phyloP scores from a whole-genome alignment of 345 rosid species.

The Physaria fendleri region DNA sequence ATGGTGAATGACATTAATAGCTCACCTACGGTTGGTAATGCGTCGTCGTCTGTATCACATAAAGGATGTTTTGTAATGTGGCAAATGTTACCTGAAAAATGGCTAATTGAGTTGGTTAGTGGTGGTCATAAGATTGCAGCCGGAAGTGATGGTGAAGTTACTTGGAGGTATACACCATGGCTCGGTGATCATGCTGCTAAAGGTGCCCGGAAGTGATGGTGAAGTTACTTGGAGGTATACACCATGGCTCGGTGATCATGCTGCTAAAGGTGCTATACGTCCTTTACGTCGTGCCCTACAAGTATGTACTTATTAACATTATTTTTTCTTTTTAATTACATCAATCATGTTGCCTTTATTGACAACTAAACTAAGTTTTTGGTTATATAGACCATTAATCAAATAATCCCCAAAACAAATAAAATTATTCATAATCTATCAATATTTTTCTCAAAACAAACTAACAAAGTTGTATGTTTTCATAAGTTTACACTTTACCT shows the following conservation, averaged over 20 bases:
- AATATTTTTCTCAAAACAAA: no score
- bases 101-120: constrained; percentile 82
- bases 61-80: constrained; percentile 98
- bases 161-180: constrained; percentile 99
- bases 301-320: constrained; percentile 39
- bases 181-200: constrained; percentile 79
- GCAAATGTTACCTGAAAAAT: constrained; percentile 92
- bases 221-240: constrained; percentile 88
- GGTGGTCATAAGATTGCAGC: constrained; percentile 78
- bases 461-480: no score
- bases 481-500: no score
- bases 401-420: neutral
- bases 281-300: constrained; percentile 91
- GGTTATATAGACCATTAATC: neutral
- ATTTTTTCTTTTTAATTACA: neutral
- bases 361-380: neutral
- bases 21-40: constrained; percentile 23
- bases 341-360: neutral
- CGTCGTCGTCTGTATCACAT: constrained; percentile 34
- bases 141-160: constrained; percentile 74
- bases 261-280: constrained; percentile 80
- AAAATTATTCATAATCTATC: neutral
- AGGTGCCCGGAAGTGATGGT: constrained; percentile 87
- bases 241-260: constrained; percentile 82
- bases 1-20: constrained; percentile 52